Evolutionary conservation across 768 basidiomycete genomes (phyloP).

Genomic region (Psilocybe sp.): DNA sequence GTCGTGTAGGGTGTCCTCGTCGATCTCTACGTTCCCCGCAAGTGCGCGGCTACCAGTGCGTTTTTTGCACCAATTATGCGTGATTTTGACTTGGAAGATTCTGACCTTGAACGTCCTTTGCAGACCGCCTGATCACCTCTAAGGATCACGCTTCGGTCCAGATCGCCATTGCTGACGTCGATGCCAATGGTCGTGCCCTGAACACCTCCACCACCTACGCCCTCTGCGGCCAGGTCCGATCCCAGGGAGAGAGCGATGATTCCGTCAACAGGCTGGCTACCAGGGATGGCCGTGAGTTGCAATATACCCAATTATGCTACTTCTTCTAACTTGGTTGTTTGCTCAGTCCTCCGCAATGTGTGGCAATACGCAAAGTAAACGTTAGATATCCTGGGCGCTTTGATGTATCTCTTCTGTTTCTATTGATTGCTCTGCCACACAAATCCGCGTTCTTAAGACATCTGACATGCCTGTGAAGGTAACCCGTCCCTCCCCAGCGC

Average conservation of each 20-base stretch:
- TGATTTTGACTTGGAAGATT: conserved; percentile 1
- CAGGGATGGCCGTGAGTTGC: conserved; percentile 84
- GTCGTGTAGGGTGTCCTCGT: conserved; percentile 85
- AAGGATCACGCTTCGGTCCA: conserved; percentile 99
- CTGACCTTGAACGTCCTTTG: conserved; percentile 1
- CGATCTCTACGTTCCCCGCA: conserved; percentile 99
- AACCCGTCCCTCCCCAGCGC: too few relatives aligned
- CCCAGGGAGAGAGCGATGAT: conserved; percentile 95
- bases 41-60: conserved; percentile 96
- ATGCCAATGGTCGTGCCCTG: conserved; percentile 80
- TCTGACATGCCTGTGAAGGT: too few relatives aligned
- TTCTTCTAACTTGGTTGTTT: conserved; percentile 2
- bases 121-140: conserved; percentile 96
- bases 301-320: neutral
- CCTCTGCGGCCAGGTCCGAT: conserved; percentile 90
- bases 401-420: conserved; percentile 18
- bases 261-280: conserved; percentile 95
- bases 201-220: conserved; percentile 87
- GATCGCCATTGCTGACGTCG: conserved; percentile 92
- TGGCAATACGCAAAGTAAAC: conserved; percentile 94
- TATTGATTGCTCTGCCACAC: conserved; percentile 9
- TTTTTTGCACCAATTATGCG: conserved; percentile 17
- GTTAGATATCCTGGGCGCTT: conserved; percentile 17
- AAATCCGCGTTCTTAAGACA: too few relatives aligned
- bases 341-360: conserved; percentile 88